Evolutionary conservation across 805 yeast genomes (phyloP).

Genomic region (Candida vartiovaarae): DNA sequence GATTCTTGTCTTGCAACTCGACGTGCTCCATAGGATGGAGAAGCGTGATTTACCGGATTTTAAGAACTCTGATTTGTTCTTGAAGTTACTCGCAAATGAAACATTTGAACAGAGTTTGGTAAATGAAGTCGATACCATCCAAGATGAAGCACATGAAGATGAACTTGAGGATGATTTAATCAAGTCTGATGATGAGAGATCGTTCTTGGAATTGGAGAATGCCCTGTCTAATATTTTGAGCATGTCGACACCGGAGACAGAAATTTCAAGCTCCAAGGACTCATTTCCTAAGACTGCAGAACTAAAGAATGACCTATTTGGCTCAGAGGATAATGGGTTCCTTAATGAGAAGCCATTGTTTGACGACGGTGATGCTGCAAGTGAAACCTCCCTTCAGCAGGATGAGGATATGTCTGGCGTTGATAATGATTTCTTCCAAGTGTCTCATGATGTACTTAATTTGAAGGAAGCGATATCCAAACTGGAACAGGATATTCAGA

Average conservation of each 20-base stretch:
- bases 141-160: conserved; percentile 4
- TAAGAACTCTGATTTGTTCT: conserved; percentile 48
- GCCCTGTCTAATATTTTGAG: conserved; percentile 12
- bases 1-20: conserved; percentile 52
- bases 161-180: conserved; percentile 1
- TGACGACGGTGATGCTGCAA: conserved; percentile 18
- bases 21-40: conserved; percentile 44
- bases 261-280: conserved; percentile 1
- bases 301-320: conserved; percentile 21
- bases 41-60: conserved; percentile 51
- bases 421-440: conserved; percentile 36
- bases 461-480: conserved; percentile 59
- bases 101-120: conserved; percentile 25
- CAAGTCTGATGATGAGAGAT: conserved; percentile 3
- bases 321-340: conserved; percentile 16
- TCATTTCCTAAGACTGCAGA: conserved; percentile 3
- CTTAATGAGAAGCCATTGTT: conserved; percentile 20
- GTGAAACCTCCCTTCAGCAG: conserved; percentile 18
- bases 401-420: conserved; percentile 22
- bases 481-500: conserved; percentile 51
- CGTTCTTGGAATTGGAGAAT: conserved; percentile 9
- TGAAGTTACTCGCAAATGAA: conserved; percentile 43
- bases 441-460: conserved; percentile 64
- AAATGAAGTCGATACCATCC: conserved; percentile 21
- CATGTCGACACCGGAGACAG: conserved; percentile 4